These are phyloP conservation scores for Senna tora DNA, from an alignment of 306 rosid genomes.

Conservation along the genomic window DNA sequence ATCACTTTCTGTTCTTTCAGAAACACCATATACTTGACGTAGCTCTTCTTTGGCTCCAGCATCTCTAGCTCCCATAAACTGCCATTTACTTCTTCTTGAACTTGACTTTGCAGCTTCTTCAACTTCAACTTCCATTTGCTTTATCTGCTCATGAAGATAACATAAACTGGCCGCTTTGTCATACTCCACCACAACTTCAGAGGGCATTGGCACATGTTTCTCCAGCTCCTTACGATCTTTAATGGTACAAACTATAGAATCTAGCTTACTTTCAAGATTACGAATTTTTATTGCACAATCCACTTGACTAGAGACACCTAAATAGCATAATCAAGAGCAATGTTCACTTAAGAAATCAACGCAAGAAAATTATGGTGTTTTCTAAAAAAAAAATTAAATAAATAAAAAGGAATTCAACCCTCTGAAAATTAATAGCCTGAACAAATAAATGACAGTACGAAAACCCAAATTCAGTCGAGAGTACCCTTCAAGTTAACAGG, in stretches of 20 bases:
- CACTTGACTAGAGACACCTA: slow-evolving; percentile 98
- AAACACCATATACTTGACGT: slow-evolving; percentile 98
- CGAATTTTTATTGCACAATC: slow-evolving; percentile 98
- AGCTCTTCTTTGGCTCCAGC: slow-evolving; percentile 98
- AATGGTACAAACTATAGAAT: slow-evolving; percentile 91
- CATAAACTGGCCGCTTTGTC: slow-evolving; percentile 94
- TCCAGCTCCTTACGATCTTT: slow-evolving; percentile 98
- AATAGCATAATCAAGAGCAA: slow-evolving; percentile 42
- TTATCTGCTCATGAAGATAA: slow-evolving; percentile 95
- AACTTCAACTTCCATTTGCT: slow-evolving; percentile 93
- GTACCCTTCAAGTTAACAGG: slow-evolving; percentile 96
- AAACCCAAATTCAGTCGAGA: slow-evolving; percentile 33
- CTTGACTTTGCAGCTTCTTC: slow-evolving; percentile 97
- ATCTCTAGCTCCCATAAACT: slow-evolving; percentile 99
- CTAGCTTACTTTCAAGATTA: slow-evolving; percentile 98
- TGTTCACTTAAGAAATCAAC: slow-evolving; percentile 12
- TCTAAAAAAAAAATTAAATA: slow-evolving; percentile 20
- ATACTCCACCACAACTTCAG: slow-evolving; percentile 87
- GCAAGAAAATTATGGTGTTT: slow-evolving; percentile 12
- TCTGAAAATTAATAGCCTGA: slow-evolving; percentile 18
- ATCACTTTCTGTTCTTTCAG: slow-evolving; percentile 98
- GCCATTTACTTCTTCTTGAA: slow-evolving; percentile 99
- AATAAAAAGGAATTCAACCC: slow-evolving; percentile 11
- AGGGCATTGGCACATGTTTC: slow-evolving; percentile 97
- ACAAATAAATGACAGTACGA: slow-evolving; percentile 19